Evolutionary conservation across 208 protist genomes (phyloP).

Genomic region (Leishmania mexicana): DNA sequence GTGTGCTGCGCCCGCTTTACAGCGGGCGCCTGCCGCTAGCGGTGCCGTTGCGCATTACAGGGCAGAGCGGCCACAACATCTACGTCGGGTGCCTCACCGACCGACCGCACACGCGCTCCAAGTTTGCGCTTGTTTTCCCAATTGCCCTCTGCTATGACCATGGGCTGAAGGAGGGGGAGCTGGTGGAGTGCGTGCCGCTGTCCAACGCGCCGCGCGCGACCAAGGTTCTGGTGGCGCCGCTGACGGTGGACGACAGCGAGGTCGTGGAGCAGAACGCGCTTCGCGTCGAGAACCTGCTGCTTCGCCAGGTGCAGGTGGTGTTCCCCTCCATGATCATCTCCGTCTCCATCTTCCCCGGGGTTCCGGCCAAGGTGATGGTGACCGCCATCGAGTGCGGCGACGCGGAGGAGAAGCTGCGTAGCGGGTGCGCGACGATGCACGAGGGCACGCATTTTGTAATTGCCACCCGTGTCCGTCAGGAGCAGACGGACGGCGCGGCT

Average conservation of each 20-base stretch:
- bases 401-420: constrained; percentile 27
- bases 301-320: constrained; percentile 88
- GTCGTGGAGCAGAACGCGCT: constrained; percentile 91
- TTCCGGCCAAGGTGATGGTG: constrained; percentile 69
- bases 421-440: constrained; percentile 74
- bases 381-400: constrained; percentile 61
- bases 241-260: constrained; percentile 92
- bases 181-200: constrained; percentile 61
- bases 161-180: constrained; percentile 52
- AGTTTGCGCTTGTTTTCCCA: constrained; percentile 62
- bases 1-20: constrained; percentile 47
- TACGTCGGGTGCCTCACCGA: constrained; percentile 79
- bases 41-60: constrained; percentile 62
- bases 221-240: constrained; percentile 76
- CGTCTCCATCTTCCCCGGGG: constrained; percentile 63
- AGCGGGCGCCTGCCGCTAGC: constrained; percentile 43
- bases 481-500: constrained; percentile 9
- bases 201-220: constrained; percentile 47
- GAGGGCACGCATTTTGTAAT: constrained; percentile 89
- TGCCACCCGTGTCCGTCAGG: constrained; percentile 62
- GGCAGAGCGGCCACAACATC: constrained; percentile 42
- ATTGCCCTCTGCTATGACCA: constrained; percentile 55
- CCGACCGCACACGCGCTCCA: constrained; percentile 46
- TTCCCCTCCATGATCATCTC: constrained; percentile 77
- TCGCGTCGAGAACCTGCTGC: constrained; percentile 80